phyloP scores from a whole-genome alignment of 2,329 filamentous ascomycete genomes.

The Colletotrichum cuscutae region DNA sequence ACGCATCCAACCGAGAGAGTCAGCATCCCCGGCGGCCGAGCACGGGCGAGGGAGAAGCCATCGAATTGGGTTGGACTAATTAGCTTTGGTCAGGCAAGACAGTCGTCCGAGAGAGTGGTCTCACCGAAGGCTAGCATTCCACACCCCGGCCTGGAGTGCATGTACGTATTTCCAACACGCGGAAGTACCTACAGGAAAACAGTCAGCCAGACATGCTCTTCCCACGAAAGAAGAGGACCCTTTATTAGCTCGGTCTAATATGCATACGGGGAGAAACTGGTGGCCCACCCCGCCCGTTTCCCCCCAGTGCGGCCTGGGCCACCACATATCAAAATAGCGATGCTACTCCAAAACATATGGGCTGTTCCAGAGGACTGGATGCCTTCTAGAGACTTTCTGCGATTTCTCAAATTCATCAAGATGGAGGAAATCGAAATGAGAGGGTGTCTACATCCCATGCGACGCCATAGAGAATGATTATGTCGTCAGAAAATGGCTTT shows the following conservation, averaged over 20 bases:
- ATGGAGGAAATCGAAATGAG: neutral
- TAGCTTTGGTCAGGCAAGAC: slow-evolving; percentile 18
- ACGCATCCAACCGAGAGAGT: slow-evolving; percentile 8
- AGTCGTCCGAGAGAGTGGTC: neutral
- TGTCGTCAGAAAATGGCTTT: slow-evolving; percentile 29
- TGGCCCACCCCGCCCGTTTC: slow-evolving; percentile 1
- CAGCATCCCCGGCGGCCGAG: slow-evolving; percentile 3
- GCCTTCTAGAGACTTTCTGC: neutral
- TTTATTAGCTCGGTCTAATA: slow-evolving; percentile 1
- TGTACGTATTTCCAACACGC: neutral
- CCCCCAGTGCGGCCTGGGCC: neutral
- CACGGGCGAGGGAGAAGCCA: slow-evolving; percentile 1
- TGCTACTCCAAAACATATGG: neutral
- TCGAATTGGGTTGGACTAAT: neutral
- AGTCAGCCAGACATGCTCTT: neutral
- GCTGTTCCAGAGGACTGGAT: neutral
- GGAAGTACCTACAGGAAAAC: neutral
- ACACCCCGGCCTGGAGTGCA: neutral
- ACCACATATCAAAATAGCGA: neutral
- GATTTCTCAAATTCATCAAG: neutral
- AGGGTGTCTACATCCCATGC: slow-evolving; percentile 7
- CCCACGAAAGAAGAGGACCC: neutral
- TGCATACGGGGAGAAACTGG: neutral
- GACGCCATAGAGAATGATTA: slow-evolving; percentile 16
- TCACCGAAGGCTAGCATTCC: slow-evolving; percentile 3